A percentile compares a stretch with the other conserved stretches of the same genome.
phyloP scores from a whole-genome alignment of 1,139 yeast genomes.

The Saccharomycopsis hybrid region DNA sequence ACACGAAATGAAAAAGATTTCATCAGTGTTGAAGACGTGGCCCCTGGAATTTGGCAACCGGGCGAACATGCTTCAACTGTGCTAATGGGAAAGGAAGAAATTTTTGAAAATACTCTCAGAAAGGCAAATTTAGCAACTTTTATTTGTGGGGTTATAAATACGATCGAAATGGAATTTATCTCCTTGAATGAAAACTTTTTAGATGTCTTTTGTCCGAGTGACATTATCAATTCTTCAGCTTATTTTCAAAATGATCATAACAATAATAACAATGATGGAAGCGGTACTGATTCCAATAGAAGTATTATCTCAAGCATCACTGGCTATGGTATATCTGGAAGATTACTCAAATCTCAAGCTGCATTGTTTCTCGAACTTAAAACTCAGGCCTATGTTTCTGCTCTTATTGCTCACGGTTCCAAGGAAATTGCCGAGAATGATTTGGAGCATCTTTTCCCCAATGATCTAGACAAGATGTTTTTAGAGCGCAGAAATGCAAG shows the following conservation, averaged over 20 bases:
- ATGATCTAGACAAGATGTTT: conserved; percentile 52
- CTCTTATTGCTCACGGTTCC: conserved; percentile 47
- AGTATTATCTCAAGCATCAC: not conserved
- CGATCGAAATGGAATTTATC: conserved; percentile 81
- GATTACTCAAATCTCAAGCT: conserved; percentile 75
- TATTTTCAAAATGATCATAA: conserved; percentile 1
- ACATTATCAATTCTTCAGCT: not conserved
- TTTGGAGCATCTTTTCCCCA: conserved; percentile 72
- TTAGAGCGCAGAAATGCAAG: conserved; percentile 38
- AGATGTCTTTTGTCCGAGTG: conserved; percentile 69
- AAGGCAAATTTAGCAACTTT: conserved; percentile 86
- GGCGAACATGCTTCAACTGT: conserved; percentile 52
- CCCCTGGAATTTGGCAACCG: conserved; percentile 62
- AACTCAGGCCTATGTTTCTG: conserved; percentile 92
- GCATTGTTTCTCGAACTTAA: conserved; percentile 75
- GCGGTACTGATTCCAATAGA: not conserved
- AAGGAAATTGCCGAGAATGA: conserved; percentile 63
- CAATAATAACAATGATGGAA: not conserved
- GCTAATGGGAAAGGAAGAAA: conserved; percentile 54
- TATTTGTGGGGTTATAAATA: conserved; percentile 75
- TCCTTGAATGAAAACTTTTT: conserved; percentile 69
- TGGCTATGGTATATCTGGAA: conserved; percentile 26
- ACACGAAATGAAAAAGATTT: conserved; percentile 58
- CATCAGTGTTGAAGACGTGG: conserved; percentile 40
- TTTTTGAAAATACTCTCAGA: conserved; percentile 63